phyloP scores from a whole-genome alignment of 2,329 filamentous ascomycete species.

The Aureobasidium sp. region DNA sequence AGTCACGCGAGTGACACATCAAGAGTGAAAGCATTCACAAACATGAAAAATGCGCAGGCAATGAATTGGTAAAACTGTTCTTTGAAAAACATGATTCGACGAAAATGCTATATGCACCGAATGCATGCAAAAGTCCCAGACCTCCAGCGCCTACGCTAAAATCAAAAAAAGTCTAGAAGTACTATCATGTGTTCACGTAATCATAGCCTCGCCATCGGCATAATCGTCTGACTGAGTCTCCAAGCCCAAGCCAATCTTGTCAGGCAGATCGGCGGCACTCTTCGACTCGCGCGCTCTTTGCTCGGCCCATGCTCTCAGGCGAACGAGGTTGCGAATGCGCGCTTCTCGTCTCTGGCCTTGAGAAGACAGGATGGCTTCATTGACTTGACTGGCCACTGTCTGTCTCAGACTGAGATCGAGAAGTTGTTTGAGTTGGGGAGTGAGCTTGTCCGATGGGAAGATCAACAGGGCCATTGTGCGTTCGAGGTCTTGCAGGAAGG shows the following conservation, averaged over 20 bases:
- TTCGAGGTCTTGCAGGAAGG: conserved; percentile 81
- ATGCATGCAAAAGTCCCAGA: not conserved
- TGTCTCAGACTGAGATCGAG: conserved; percentile 72
- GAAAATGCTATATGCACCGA: too few species aligned
- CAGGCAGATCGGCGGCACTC: conserved; percentile 33
- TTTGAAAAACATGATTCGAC: too few species aligned
- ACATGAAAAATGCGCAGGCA: too few species aligned
- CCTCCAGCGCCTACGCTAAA: conserved; percentile 22
- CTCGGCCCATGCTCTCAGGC: conserved; percentile 80
- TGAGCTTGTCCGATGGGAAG: conserved; percentile 72
- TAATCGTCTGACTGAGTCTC: conserved; percentile 22
- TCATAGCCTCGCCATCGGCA: conserved; percentile 29
- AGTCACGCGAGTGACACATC: too few species aligned
- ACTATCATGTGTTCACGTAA: conserved; percentile 18
- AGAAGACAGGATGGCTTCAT: conserved; percentile 72
- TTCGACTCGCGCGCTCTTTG: conserved; percentile 43
- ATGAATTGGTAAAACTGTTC: too few species aligned
- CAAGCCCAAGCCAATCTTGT: conserved; percentile 34
- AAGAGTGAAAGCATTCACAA: too few species aligned
- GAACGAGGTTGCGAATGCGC: conserved; percentile 71
- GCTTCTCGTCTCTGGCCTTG: conserved; percentile 69
- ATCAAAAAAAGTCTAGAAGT: conserved; percentile 12
- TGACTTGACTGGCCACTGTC: conserved; percentile 79
- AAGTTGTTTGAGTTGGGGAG: conserved; percentile 65
- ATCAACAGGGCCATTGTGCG: conserved; percentile 88